phyloP scores from a whole-genome alignment of 2,329 filamentous ascomycete species.

The Graphilbum ipis-grandicollis region DNA sequence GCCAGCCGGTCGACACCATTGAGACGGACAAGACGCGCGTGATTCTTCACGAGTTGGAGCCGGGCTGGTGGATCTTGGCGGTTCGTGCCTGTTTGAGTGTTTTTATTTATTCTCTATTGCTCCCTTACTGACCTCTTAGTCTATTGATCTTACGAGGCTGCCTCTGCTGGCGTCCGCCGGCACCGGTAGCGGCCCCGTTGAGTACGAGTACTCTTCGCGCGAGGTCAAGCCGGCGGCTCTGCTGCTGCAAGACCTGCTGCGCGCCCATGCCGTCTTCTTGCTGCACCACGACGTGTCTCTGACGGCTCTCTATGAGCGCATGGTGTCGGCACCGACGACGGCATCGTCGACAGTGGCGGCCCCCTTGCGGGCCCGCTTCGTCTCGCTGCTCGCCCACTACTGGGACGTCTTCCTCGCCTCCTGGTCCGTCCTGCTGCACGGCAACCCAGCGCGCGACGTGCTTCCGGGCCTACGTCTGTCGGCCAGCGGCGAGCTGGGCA shows the following conservation, averaged over 20 bases:
- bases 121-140: constrained; percentile 1
- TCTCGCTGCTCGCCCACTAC: constrained; percentile 55
- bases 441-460: constrained; percentile 66
- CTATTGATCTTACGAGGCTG: constrained; percentile 11
- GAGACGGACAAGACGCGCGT: constrained; percentile 84
- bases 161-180: constrained; percentile 10
- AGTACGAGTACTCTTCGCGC: constrained; percentile 82
- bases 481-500: constrained; percentile 75
- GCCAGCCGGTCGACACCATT: constrained; percentile 60
- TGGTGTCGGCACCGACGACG: no score
- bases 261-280: constrained; percentile 69
- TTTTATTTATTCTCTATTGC: not conserved
- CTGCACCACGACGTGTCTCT: constrained; percentile 73
- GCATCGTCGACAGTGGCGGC: no score
- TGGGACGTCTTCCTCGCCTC: constrained; percentile 55
- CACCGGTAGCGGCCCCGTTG: constrained; percentile 23
- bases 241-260: constrained; percentile 62
- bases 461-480: constrained; percentile 78
- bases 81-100: constrained; percentile 33
- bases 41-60: constrained; percentile 71
- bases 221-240: constrained; percentile 74
- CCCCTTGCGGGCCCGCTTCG: constrained; percentile 55
- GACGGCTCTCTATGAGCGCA: constrained; percentile 46
- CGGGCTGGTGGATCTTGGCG: constrained; percentile 88
- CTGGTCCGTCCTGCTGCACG: constrained; percentile 84